Percentiles rank a stretch among this genome's conserved stretches.
phyloP scores from a whole-genome alignment of 495 filamentous ascomycete genomes.

The Talaromyces wortmannii region DNA sequence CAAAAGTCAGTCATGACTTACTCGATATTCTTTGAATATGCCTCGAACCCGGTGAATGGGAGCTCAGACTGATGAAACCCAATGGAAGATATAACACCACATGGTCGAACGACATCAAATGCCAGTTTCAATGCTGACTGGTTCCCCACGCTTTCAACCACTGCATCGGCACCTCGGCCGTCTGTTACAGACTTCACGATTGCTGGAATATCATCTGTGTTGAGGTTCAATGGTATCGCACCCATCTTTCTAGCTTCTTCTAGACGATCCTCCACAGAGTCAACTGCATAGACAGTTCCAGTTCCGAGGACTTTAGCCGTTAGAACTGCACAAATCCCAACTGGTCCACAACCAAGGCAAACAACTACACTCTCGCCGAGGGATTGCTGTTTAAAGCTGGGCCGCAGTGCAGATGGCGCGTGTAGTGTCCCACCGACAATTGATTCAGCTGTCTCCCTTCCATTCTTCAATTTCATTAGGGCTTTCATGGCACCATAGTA shows the following conservation, averaged over 20 bases:
- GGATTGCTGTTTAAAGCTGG: not conserved
- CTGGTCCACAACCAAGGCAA: constrained; percentile 3
- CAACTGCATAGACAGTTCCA: not conserved
- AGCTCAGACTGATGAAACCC: constrained; percentile 88
- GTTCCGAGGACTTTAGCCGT: not conserved
- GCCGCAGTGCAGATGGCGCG: not conserved
- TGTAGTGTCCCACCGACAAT: not conserved
- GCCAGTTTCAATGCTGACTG: constrained; percentile 70
- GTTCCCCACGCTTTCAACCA: constrained; percentile 59
- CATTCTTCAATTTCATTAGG: not conserved
- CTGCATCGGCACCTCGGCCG: constrained; percentile 3
- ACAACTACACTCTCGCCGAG: constrained; percentile 1
- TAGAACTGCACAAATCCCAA: constrained; percentile 1
- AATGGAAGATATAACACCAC: constrained; percentile 73
- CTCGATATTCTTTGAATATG: constrained; percentile 68
- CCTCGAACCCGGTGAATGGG: constrained; percentile 63
- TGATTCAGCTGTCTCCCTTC: not conserved
- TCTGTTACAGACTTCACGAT: not conserved
- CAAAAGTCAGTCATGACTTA: not conserved
- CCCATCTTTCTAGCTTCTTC: constrained; percentile 3
- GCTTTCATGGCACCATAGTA: not conserved
- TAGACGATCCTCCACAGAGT: constrained; percentile 3
- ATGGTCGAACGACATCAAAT: constrained; percentile 78
- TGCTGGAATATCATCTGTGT: not conserved
- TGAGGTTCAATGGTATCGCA: not conserved